Conservation (phyloP, 2,329 filamentous ascomycete genomes). For the Alternaria longipes region DNA sequence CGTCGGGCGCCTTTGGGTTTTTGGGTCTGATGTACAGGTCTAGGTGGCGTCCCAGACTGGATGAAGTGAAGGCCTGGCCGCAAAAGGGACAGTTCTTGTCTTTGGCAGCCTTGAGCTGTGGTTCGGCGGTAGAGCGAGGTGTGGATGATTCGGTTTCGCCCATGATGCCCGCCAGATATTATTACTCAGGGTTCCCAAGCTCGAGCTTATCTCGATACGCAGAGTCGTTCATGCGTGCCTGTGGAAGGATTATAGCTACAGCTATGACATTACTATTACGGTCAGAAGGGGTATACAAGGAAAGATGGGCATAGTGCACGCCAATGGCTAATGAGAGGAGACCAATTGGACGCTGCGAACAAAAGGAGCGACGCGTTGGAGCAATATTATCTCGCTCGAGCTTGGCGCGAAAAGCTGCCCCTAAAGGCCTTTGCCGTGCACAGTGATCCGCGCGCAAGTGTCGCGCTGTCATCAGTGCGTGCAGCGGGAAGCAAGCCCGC, state of each 20-base stretch:
- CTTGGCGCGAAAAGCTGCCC: constrained; percentile 36
- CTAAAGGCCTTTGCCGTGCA: constrained; percentile 26
- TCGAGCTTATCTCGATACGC: constrained; percentile 28
- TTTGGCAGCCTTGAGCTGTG: constrained; percentile 67
- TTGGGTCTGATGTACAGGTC: constrained; percentile 94
- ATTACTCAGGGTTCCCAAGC: constrained; percentile 26
- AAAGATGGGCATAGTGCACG: constrained; percentile 17
- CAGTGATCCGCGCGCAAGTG: constrained; percentile 30
- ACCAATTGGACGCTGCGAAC: constrained; percentile 23
- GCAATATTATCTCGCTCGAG: constrained; percentile 30
- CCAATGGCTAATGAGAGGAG: constrained; percentile 23
- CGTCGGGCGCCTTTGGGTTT: constrained; percentile 87
- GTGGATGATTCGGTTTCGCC: constrained; percentile 53
- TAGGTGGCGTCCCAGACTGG: constrained; percentile 86
- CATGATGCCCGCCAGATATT: constrained; percentile 26
- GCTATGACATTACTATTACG: constrained; percentile 43
- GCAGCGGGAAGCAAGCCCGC: constrained; percentile 29
- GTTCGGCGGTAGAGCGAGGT: constrained; percentile 36
- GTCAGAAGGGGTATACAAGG: constrained; percentile 16
- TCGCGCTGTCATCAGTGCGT: constrained; percentile 27
- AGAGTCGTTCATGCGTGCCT: constrained; percentile 28
- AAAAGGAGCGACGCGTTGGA: constrained; percentile 41
- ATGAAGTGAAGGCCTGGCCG: constrained; percentile 85
- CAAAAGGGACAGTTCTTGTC: constrained; percentile 92
- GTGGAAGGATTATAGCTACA: constrained; percentile 12